Evolutionary conservation across 179 eudicot species (phyloP).

Genomic region (Drosera spatulata): DNA sequence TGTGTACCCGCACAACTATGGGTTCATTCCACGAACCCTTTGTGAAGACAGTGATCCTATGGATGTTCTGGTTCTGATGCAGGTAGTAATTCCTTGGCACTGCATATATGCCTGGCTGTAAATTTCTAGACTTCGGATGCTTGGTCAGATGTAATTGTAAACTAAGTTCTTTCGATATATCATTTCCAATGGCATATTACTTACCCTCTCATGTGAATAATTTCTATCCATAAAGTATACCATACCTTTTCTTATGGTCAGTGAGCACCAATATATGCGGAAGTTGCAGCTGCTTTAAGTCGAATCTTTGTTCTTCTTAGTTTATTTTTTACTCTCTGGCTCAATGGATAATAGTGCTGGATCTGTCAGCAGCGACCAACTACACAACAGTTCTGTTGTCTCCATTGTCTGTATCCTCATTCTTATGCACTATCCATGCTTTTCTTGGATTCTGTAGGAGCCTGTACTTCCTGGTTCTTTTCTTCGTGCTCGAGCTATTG

Average conservation of each 20-base stretch:
- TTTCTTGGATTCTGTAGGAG: conserved; percentile 25
- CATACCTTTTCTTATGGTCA: no score
- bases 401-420: neutral
- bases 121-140: neutral
- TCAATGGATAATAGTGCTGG: no score
- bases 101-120: neutral
- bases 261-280: no score
- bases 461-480: conserved; percentile 70
- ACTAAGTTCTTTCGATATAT: no score
- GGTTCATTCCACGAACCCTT: conserved; percentile 68
- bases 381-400: neutral
- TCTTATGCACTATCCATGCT: neutral
- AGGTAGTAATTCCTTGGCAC: conserved; percentile 59
- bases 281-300: no score
- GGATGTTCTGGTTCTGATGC: conserved; percentile 44
- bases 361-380: no score
- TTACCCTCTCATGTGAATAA: no score
- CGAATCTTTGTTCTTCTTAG: no score
- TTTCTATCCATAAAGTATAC: no score
- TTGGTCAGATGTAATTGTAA: neutral
- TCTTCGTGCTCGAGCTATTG: conserved; percentile 87
- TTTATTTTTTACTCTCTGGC: no score
- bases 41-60: conserved; percentile 90
- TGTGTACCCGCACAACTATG: conserved; percentile 28
- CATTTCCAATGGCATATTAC: no score